Base-by-base conservation (phyloP, 192 early-diverging fungal species). In the Gonapodya prolifera region DNA sequence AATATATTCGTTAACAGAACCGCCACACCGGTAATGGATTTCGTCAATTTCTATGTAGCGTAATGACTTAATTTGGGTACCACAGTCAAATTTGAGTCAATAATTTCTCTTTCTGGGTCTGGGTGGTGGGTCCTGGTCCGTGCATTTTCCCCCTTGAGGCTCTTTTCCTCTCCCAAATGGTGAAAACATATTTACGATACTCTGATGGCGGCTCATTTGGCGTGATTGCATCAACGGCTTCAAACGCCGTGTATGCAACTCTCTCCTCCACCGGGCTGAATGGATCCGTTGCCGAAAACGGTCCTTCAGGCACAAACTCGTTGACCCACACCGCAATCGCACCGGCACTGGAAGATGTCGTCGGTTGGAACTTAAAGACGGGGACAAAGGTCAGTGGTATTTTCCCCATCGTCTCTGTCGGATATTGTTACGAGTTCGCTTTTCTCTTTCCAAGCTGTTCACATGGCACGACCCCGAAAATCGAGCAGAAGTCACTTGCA, bases 351-450 rank as follows among this genome's bases (percentile, higher is more conserved):
- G 95, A 97, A 82, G 87, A 89, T 76, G 88, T 94, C 70, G 82
- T 86, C 69, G 82, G 95, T 30, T 98, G 94, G 94, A 92, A 98
- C 81, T 84, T 92, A 35, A 91, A 93, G 80, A 93, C 91, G 78
- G 97, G 94, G 35, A 87, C 85, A 31, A 81, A 90, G 80, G 88
- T 87, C 80, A 70, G 36, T 77, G 8, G 18, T 30, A 30, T 28
- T 17, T 31, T 76, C 71, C 45, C 77, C 1, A 29, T 70, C 30
- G 16, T 75, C 30, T 73, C n/a, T n/a, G n/a, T n/a, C n/a, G n/a
- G n/a, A n/a, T n/a, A n/a, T n/a, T n/a, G n/a, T n/a, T n/a, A n/a
- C n/a, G n/a, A n/a, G n/a, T n/a, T n/a, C 1, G 28, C 1, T 69
- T 70, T 2, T 35, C 70, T 18, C 34, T 77, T 18, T 69, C 13